A percentile compares a stretch with the other conserved stretches of the same genome.
Evolutionary conservation across 805 yeast species (phyloP).

Genomic region (Cyberlindnera veronae): DNA sequence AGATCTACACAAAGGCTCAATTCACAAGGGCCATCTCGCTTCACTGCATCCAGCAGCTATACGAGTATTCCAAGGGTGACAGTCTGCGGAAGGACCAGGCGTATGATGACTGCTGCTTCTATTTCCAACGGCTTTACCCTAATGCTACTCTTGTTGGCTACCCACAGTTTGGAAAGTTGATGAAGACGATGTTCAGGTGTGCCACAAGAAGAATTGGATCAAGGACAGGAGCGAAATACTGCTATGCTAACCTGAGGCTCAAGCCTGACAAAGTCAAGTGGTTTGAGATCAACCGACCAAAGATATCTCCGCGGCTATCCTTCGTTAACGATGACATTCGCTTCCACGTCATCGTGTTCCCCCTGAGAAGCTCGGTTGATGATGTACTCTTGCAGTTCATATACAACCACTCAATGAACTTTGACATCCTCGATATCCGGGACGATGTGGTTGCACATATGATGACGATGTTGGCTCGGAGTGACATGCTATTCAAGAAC

Average conservation of each 20-base stretch:
- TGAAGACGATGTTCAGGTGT: slow-evolving; percentile 6
- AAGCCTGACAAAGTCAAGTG: neutral
- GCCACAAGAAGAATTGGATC: slow-evolving; percentile 57
- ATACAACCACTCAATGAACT: slow-evolving; percentile 8
- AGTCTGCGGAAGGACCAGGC: slow-evolving; percentile 11
- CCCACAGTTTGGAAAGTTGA: slow-evolving; percentile 17
- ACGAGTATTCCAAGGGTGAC: neutral
- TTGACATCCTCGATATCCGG: neutral
- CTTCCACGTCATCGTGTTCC: slow-evolving; percentile 5
- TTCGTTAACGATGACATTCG: slow-evolving; percentile 6
- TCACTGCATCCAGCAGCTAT: slow-evolving; percentile 10
- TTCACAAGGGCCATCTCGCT: slow-evolving; percentile 7
- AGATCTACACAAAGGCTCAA: neutral
- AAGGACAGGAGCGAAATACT: slow-evolving; percentile 80
- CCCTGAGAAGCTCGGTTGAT: slow-evolving; percentile 9
- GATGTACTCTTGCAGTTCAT: slow-evolving; percentile 8
- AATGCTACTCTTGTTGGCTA: neutral
- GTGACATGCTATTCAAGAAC: slow-evolving; percentile 15
- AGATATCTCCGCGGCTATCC: neutral
- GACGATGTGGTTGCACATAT: slow-evolving; percentile 2
- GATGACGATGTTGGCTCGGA: slow-evolving; percentile 11
- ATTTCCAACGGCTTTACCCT: slow-evolving; percentile 7
- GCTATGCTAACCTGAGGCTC: slow-evolving; percentile 38
- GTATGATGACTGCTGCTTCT: slow-evolving; percentile 13
- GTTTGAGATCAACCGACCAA: slow-evolving; percentile 5